phyloP scores from a whole-genome alignment of 2,329 filamentous ascomycete genomes.

The Penicillium sp. region DNA sequence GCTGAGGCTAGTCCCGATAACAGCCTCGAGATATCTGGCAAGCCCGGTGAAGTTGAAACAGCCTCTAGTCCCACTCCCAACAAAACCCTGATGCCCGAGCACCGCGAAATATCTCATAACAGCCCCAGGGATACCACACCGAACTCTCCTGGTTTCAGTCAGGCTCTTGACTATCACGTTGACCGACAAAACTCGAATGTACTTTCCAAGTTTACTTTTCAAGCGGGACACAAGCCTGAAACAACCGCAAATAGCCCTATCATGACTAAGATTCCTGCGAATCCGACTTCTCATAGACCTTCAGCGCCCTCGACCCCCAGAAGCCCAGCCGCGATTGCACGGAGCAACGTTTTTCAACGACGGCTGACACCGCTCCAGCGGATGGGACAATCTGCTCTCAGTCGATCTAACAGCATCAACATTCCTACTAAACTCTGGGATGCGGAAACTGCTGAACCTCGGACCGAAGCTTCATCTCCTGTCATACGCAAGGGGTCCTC shows the following conservation, averaged over 20 bases:
- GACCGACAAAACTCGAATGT: conserved; percentile 37
- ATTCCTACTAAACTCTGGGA: conserved; percentile 21
- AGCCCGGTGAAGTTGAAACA: background rate
- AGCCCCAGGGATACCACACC: conserved; percentile 15
- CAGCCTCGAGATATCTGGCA: background rate
- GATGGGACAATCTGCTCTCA: conserved; percentile 42
- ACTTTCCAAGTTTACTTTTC: conserved; percentile 39
- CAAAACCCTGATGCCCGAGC: background rate
- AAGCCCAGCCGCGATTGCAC: conserved; percentile 14
- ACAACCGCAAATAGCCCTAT: conserved; percentile 3
- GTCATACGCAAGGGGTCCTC: background rate
- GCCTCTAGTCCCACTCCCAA: background rate
- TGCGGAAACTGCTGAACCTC: conserved; percentile 9
- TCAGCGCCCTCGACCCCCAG: conserved; percentile 10
- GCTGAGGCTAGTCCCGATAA: background rate
- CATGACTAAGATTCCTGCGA: conserved; percentile 15
- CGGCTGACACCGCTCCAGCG: conserved; percentile 44
- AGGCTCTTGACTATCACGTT: conserved; percentile 40
- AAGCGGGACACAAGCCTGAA: conserved; percentile 15
- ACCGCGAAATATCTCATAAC: background rate
- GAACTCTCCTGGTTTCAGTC: conserved; percentile 26
- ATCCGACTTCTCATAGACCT: conserved; percentile 5
- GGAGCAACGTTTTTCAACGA: conserved; percentile 13
- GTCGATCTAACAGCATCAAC: conserved; percentile 40
- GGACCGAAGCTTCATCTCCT: conserved; percentile 1